phyloP scores from a whole-genome alignment of 1,284 basidiomycete genomes.

The Ceratobasidium sp. region DNA sequence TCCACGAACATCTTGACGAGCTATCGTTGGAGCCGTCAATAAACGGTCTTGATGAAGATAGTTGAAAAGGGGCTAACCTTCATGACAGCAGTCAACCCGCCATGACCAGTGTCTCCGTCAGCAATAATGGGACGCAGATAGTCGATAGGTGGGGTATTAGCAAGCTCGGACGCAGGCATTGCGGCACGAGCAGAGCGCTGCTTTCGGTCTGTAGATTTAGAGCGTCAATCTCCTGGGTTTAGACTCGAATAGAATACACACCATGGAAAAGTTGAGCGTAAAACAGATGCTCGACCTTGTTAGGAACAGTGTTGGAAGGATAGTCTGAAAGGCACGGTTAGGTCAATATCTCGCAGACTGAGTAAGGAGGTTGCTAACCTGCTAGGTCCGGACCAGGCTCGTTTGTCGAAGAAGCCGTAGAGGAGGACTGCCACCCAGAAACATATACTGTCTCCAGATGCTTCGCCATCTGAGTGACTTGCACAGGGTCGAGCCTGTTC shows the following conservation, averaged over 20 bases:
- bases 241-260: constrained; percentile 54
- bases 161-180: constrained; percentile 75
- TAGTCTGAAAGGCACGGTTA: constrained; percentile 59
- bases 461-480: constrained; percentile 78
- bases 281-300: constrained; percentile 74
- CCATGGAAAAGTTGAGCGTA: constrained; percentile 72
- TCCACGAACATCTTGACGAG: constrained; percentile 82
- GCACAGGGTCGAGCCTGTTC: constrained; percentile 91
- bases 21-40: background rate
- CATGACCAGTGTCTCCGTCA: constrained; percentile 69
- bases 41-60: background rate
- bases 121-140: constrained; percentile 66
- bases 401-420: constrained; percentile 75
- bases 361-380: constrained; percentile 52
- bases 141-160: constrained; percentile 62
- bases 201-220: constrained; percentile 54
- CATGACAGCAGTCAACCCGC: constrained; percentile 73
- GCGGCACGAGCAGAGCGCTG: constrained; percentile 64
- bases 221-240: background rate
- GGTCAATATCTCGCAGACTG: background rate
- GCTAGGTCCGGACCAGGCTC: constrained; percentile 77
- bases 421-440: constrained; percentile 69
- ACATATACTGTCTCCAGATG: constrained; percentile 74
- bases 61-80: constrained; percentile 60
- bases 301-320: constrained; percentile 72